phyloP scores from a whole-genome alignment of 805 yeast species.

The Pichia phayaonensis region DNA sequence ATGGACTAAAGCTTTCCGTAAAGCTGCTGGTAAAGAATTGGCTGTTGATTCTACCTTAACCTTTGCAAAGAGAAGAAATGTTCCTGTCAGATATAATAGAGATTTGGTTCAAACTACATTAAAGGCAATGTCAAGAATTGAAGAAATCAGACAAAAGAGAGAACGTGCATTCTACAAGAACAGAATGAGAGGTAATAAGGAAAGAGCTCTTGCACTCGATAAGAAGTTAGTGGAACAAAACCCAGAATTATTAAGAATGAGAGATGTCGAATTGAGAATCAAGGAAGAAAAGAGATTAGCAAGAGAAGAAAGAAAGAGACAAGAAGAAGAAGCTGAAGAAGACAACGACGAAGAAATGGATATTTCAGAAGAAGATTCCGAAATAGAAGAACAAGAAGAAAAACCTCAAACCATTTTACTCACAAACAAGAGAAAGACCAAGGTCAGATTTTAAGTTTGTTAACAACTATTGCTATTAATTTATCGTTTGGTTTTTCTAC shows the following conservation, averaged over 20 bases:
- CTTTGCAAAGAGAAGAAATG: constrained; percentile 94
- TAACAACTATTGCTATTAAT: not conserved
- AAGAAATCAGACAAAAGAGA: constrained; percentile 91
- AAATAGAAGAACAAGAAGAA: constrained; percentile 36
- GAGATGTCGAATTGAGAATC: constrained; percentile 86
- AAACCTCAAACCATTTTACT: constrained; percentile 47
- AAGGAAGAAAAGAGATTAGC: constrained; percentile 59
- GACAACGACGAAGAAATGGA: constrained; percentile 40
- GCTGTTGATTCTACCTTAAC: constrained; percentile 96
- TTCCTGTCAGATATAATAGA: constrained; percentile 96
- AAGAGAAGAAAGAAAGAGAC: constrained; percentile 42
- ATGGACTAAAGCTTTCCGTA: constrained; percentile 99
- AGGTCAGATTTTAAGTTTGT: constrained; percentile 36
- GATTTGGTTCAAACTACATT: constrained; percentile 91
- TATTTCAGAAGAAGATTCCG: constrained; percentile 38
- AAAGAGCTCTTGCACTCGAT: constrained; percentile 75
- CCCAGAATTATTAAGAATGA: constrained; percentile 83
- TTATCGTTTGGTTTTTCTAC: not conserved
- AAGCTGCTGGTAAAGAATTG: constrained; percentile 97
- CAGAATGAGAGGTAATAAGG: constrained; percentile 97
- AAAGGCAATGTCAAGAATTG: constrained; percentile 92
- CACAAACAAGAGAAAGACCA: constrained; percentile 49
- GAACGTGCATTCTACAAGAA: constrained; percentile 98
- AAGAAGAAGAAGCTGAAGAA: constrained; percentile 37
- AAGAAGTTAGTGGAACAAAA: constrained; percentile 80